phyloP scores from a whole-genome alignment of 2,329 filamentous ascomycete species.

The Fusarium beomiforme region DNA sequence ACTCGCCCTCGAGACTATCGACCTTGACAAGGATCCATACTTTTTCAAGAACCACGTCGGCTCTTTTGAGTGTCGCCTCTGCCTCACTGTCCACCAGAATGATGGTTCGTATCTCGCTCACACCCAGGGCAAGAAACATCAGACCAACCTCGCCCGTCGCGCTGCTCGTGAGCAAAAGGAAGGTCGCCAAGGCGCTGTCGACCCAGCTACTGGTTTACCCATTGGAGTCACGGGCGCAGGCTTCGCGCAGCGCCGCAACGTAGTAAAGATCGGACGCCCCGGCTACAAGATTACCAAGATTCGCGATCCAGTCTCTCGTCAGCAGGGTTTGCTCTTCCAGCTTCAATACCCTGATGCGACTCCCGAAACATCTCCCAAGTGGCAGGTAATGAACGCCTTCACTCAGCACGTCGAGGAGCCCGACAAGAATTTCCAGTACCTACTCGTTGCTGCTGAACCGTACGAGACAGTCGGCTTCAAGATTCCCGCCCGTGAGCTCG shows the following conservation, averaged over 20 bases:
- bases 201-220: constrained; percentile 75
- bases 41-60: constrained; percentile 99
- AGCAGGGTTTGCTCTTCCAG: constrained; percentile 94
- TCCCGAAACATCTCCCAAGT: constrained; percentile 78
- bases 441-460: constrained; percentile 93
- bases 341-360: constrained; percentile 94
- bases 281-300: constrained; percentile 99
- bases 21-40: constrained; percentile 99
- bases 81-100: constrained; percentile 97
- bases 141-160: constrained; percentile 95
- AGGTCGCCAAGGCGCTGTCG: constrained; percentile 72
- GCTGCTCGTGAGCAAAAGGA: constrained; percentile 96
- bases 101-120: constrained; percentile 98
- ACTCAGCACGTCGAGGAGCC: constrained; percentile 96
- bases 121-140: constrained; percentile 98
- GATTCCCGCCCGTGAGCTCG: constrained; percentile 91
- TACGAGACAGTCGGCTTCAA: constrained; percentile 99
- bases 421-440: constrained; percentile 93
- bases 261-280: constrained; percentile 94
- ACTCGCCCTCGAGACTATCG: constrained; percentile 97
- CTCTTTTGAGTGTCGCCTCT: constrained; percentile 96
- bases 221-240: constrained; percentile 77
- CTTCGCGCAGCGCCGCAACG: constrained; percentile 76
- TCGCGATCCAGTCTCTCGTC: constrained; percentile 85
- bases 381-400: constrained; percentile 97